Conservation (phyloP, 2,329 filamentous ascomycete genomes). For the Leptographium procerum region DNA sequence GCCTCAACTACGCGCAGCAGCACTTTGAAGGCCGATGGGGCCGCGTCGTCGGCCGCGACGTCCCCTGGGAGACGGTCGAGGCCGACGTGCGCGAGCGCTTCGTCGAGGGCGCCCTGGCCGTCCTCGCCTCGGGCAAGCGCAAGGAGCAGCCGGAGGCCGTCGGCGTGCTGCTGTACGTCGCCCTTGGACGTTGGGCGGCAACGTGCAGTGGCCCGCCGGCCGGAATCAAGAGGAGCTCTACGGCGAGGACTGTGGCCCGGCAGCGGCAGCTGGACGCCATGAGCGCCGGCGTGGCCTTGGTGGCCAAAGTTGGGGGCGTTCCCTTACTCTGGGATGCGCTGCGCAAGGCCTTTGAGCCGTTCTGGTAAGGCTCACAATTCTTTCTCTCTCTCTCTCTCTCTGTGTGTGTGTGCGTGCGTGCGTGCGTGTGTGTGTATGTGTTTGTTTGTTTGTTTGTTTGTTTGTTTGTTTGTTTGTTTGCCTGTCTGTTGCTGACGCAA, state of each 20-base stretch:
- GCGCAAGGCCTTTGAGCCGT: constrained; percentile 35
- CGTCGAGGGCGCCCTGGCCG: constrained; percentile 39
- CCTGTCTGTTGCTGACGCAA: background rate
- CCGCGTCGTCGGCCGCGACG: constrained; percentile 22
- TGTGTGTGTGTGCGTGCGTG: no score
- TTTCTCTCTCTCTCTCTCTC: constrained; percentile 1
- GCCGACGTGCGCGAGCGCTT: constrained; percentile 45
- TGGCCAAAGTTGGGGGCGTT: constrained; percentile 40
- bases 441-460: no score
- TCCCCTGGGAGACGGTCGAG: constrained; percentile 53
- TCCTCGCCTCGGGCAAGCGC: constrained; percentile 25
- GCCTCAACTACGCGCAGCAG: constrained; percentile 62
- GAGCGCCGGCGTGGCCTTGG: constrained; percentile 38
- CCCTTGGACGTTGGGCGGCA: constrained; percentile 59
- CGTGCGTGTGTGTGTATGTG: no score
- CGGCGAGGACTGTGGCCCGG: constrained; percentile 39
- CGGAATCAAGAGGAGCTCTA: constrained; percentile 21
- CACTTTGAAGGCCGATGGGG: constrained; percentile 71
- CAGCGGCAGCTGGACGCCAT: constrained; percentile 48
- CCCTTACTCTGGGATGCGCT: constrained; percentile 40
- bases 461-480: no score
- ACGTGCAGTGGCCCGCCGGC: constrained; percentile 40
- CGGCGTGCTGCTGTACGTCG: constrained; percentile 47
- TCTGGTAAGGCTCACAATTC: constrained; percentile 31
- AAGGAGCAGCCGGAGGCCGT: constrained; percentile 38